A percentile compares a stretch with the other conserved stretches of the same genome.
Evolutionary conservation across 176 grass and related monocot species (phyloP).

Genomic region (Rhynchospora pubera): DNA sequence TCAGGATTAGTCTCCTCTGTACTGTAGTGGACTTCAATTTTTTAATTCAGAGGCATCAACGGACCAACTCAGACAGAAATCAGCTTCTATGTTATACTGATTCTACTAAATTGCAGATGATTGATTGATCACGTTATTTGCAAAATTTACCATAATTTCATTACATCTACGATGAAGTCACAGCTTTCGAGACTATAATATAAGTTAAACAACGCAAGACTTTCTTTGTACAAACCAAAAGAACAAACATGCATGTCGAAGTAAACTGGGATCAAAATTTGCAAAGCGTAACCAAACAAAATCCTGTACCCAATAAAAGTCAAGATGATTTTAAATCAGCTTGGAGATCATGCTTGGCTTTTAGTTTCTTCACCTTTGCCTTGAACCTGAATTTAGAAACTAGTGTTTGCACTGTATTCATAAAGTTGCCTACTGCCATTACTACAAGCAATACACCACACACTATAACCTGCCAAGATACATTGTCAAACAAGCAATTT

Average conservation of each 20-base stretch:
- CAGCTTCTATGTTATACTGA: no score
- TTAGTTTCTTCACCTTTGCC: conserved; percentile 70
- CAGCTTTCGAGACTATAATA: background rate
- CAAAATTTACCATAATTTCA: background rate
- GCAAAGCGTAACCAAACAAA: background rate
- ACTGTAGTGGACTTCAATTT: no score
- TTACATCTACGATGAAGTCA: background rate
- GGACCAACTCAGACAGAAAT: no score
- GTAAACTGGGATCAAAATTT: background rate
- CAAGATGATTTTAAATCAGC: background rate
- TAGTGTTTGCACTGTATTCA: conserved; percentile 73
- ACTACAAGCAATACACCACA: conserved; percentile 69
- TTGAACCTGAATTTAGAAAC: conserved; percentile 70
- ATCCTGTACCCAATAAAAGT: background rate
- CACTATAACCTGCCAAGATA: conserved; percentile 53
- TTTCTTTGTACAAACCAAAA: background rate
- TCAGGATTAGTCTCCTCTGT: no score
- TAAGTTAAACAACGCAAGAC: background rate
- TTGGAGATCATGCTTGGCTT: conserved; percentile 43
- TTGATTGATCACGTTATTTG: background rate
- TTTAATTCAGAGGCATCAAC: no score
- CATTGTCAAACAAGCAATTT: background rate
- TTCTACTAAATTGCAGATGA: background rate
- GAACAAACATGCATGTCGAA: background rate
- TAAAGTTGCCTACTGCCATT: conserved; percentile 81